Conservation (phyloP, 768 basidiomycete species). For the Tricholomella constricta region DNA sequence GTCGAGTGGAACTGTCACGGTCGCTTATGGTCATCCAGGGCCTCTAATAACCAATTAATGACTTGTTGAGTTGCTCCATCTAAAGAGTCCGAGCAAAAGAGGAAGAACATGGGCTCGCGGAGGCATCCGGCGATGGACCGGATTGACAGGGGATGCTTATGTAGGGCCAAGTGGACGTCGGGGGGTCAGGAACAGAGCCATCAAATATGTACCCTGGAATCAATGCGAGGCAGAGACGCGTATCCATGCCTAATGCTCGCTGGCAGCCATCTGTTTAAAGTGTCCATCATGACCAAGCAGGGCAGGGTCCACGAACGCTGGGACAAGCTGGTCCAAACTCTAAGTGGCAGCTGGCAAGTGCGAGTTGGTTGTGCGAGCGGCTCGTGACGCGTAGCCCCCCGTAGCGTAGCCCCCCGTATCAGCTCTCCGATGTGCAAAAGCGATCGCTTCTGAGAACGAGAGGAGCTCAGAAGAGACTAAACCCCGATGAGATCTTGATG, state of each 20-base stretch:
- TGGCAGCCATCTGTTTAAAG: not conserved
- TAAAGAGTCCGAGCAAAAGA: too few species aligned
- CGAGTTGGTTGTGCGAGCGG: not conserved
- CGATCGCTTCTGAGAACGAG: not conserved
- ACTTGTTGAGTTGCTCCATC: too few species aligned
- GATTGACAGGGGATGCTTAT: not conserved
- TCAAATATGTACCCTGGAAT: not conserved
- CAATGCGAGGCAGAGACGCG: not conserved
- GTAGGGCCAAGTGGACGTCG: not conserved
- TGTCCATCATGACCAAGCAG: conserved; percentile 10
- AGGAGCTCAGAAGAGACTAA: not conserved
- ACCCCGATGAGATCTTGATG: conserved; percentile 14
- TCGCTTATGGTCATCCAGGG: too few species aligned
- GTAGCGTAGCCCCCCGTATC: not conserved
- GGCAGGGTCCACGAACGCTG: not conserved
- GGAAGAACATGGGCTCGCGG: too few species aligned
- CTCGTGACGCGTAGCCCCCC: not conserved
- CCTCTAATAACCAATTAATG: too few species aligned
- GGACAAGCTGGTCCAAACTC: not conserved
- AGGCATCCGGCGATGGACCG: too few species aligned
- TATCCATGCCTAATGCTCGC: not conserved
- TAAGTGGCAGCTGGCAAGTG: not conserved
- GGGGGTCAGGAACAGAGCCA: not conserved
- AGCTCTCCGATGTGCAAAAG: not conserved
- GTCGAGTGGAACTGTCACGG: too few species aligned